Evolutionary conservation across 2,329 filamentous ascomycete species (phyloP).

Genomic region (Cercospora brassicicola): DNA sequence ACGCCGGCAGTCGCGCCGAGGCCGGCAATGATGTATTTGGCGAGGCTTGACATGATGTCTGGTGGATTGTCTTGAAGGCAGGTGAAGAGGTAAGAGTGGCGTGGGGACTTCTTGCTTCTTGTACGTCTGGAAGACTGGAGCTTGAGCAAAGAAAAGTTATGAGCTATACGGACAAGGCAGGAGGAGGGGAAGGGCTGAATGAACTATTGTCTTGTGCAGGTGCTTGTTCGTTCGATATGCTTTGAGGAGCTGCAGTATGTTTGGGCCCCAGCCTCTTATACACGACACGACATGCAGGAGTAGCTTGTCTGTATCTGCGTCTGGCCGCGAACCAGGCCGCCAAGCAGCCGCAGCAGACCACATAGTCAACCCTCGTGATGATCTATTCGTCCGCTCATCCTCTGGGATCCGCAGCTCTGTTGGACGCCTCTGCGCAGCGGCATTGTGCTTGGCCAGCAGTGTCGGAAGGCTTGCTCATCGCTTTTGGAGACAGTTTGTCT

Average conservation of each 20-base stretch:
- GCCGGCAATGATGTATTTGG: constrained; percentile 22
- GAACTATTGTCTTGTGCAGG: background rate
- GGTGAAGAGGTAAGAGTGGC: background rate
- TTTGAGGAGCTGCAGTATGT: background rate
- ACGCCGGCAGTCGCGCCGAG: constrained; percentile 21
- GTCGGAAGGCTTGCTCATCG: background rate
- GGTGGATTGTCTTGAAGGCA: background rate
- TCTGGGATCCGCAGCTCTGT: background rate
- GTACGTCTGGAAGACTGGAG: background rate
- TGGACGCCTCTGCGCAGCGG: background rate
- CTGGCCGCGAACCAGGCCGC: background rate
- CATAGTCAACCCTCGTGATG: background rate
- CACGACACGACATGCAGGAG: background rate
- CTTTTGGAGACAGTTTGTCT: background rate
- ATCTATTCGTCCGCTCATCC: background rate
- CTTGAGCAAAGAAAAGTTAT: background rate
- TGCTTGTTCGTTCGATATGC: constrained; percentile 1
- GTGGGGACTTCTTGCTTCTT: background rate
- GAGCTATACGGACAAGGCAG: background rate
- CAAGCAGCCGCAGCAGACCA: background rate
- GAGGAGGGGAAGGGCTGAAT: background rate
- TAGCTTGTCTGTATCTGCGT: background rate
- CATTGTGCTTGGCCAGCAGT: background rate
- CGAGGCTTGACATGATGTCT: constrained; percentile 18
- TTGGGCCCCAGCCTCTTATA: constrained; percentile 3